Base-by-base conservation (phyloP, 345 rosid genomes). In the Gossypium arboreum region DNA sequence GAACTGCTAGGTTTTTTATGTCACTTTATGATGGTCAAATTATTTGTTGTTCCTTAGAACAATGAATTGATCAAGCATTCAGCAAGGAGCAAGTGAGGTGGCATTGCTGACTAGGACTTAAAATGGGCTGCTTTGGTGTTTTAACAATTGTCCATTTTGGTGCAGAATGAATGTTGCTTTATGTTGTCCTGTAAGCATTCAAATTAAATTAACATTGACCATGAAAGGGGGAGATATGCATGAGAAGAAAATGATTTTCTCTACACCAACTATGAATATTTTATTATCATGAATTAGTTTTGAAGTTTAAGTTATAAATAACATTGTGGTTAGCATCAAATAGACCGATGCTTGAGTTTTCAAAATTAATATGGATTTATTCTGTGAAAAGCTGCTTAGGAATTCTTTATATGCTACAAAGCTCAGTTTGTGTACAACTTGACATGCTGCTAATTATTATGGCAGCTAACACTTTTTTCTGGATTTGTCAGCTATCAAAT, bases 401-500 rank as follows among this genome's bases (percentile, higher is more conserved):
- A 72, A 15, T 70, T 57, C 75, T 50, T 2, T 51, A 34, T 48
- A 0, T 62, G 70, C 60, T 47, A 61, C 13, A 27, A 62, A 45
- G 50, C 17, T 62, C 47, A 29, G 45, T 52, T 51, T 51, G 24
- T 24, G 12, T 56, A 27, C 12, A 43, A 25, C 41, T 60, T 82
- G 70, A 84, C 74, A 27, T 76, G 78, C 55, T 72, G 77, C 68
- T 69, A 12, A 71, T 67, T 78, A 51, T 85, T 70, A 75, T 81
- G 86, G 89, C 97, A 90, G 98, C 91, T 93, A 81, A 96, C 98
- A 74, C 84, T 93, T 83, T 95, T 96, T 87, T 96, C 98, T 60
- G 99, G 98, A 76, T 93, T 96, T 85, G 98, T 92, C 73, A 93
- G 91, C 94, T 96, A 92, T 86, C 98, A 89, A 81, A 93, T 96